These are phyloP conservation scores for Saccharomyces hybrid DNA, from an alignment of 1,139 yeast genomes.

Conservation along the genomic window DNA sequence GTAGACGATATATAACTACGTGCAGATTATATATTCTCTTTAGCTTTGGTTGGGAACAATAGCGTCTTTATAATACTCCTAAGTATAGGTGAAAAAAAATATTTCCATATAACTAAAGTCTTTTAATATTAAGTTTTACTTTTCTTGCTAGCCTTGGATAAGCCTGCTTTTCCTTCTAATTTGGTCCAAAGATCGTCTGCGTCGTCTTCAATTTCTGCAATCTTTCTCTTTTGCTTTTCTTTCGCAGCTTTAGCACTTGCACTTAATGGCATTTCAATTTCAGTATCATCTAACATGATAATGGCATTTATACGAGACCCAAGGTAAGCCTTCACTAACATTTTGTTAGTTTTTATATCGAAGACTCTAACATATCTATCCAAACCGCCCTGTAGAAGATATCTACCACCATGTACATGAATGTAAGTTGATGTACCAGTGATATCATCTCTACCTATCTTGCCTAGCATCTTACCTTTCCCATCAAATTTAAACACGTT, in stretches of 20 bases:
- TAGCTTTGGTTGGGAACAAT: too few relatives aligned
- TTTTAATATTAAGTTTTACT: not conserved
- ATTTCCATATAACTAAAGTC: not conserved
- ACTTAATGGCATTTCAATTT: constrained; percentile 17
- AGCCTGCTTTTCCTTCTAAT: constrained; percentile 6
- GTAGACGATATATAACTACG: not conserved
- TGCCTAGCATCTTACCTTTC: constrained; percentile 37
- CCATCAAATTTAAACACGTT: constrained; percentile 46
- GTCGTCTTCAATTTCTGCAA: constrained; percentile 7
- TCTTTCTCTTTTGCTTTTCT: constrained; percentile 13
- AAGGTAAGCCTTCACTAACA: constrained; percentile 62
- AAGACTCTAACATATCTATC: constrained; percentile 81
- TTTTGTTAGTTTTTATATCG: constrained; percentile 48
- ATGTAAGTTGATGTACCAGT: constrained; percentile 38
- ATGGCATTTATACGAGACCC: constrained; percentile 67
- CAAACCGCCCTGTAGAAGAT: constrained; percentile 63
- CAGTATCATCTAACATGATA: constrained; percentile 37
- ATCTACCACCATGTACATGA: constrained; percentile 17
- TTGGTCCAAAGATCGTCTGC: constrained; percentile 13
- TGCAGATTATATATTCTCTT: not conserved
- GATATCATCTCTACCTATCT: constrained; percentile 37
- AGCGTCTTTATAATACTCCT: too few relatives aligned
- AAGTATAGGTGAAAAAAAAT: too few relatives aligned
- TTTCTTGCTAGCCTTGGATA: constrained; percentile 3
- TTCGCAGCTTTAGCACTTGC: constrained; percentile 8